Evolutionary conservation across 495 filamentous ascomycete species (phyloP).

Genomic region (Penicillium canariense): DNA sequence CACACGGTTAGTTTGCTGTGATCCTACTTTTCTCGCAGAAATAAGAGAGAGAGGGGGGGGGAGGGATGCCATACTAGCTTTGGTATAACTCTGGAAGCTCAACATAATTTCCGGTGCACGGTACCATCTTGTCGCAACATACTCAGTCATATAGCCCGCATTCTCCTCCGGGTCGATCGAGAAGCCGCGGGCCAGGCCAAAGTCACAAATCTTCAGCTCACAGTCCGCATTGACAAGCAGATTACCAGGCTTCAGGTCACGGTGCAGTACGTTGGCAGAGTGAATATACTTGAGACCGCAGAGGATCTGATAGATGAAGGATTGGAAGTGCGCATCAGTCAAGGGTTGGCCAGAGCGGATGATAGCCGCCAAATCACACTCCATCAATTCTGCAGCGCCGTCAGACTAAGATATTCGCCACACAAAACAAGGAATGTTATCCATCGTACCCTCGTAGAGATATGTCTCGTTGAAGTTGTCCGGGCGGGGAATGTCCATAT

Average conservation of each 20-base stretch:
- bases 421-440: not conserved
- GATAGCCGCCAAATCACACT: slow-evolving; percentile 97
- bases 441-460: slow-evolving; percentile 90
- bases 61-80: slow-evolving; percentile 77
- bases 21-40: not conserved
- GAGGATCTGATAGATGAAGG: slow-evolving; percentile 91
- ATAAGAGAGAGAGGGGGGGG: not conserved
- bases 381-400: slow-evolving; percentile 79
- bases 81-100: slow-evolving; percentile 99
- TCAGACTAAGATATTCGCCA: no score
- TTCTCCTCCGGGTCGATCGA: slow-evolving; percentile 98
- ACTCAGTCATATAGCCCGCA: slow-evolving; percentile 99
- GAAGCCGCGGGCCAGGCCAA: slow-evolving; percentile 92
- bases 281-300: slow-evolving; percentile 98
- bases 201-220: slow-evolving; percentile 98
- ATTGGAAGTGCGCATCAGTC: slow-evolving; percentile 95
- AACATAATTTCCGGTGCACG: slow-evolving; percentile 99
- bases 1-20: not conserved
- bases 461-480: slow-evolving; percentile 99
- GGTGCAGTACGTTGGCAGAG: slow-evolving; percentile 94
- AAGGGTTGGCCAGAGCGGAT: slow-evolving; percentile 94
- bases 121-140: slow-evolving; percentile 98
- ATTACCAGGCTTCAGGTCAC: slow-evolving; percentile 96
- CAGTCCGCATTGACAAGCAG: slow-evolving; percentile 97
- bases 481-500: slow-evolving; percentile 98